Evolutionary conservation across 352 stramenopile species (phyloP).

Genomic region (Globisporangium spiculum): DNA sequence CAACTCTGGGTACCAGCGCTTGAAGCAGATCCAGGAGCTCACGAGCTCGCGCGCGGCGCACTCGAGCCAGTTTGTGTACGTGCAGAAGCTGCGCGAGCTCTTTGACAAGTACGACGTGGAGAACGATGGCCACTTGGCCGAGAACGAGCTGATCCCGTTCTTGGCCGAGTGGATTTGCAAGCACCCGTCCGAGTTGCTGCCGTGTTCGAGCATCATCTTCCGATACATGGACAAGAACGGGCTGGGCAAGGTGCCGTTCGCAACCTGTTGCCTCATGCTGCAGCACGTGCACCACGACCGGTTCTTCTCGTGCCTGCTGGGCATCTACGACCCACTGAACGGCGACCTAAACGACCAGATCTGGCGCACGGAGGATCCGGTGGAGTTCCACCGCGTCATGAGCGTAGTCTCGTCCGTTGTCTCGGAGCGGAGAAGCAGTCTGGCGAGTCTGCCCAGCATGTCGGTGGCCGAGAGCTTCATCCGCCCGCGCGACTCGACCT

Average conservation of each 20-base stretch:
- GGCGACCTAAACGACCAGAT: conserved; percentile 78
- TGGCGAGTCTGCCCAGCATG: conserved; percentile 28
- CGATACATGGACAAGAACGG: conserved; percentile 89
- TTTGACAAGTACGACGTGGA: conserved; percentile 82
- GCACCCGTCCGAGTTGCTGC: conserved; percentile 72
- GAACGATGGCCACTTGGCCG: conserved; percentile 55
- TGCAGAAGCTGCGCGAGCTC: conserved; percentile 71
- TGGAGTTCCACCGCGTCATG: conserved; percentile 71
- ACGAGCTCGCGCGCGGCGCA: conserved; percentile 51
- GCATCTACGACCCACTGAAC: conserved; percentile 79
- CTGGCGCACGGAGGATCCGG: conserved; percentile 48
- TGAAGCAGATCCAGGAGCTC: conserved; percentile 83
- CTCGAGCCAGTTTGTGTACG: conserved; percentile 78
- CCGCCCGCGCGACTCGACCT: conserved; percentile 68
- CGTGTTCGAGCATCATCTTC: conserved; percentile 80
- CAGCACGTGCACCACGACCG: conserved; percentile 87
- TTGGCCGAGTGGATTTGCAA: conserved; percentile 84
- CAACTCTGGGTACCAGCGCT: conserved; percentile 63
- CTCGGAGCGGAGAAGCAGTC: conserved; percentile 46
- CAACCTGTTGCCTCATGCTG: conserved; percentile 84
- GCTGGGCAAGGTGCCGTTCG: conserved; percentile 74
- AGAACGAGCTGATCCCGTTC: conserved; percentile 71
- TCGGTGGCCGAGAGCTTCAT: conserved; percentile 33
- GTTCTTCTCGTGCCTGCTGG: conserved; percentile 83
- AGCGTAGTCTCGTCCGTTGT: conserved; percentile 72